Conservation (phyloP, 352 stramenopile genomes). For the Globisporangium carolinianum region DNA sequence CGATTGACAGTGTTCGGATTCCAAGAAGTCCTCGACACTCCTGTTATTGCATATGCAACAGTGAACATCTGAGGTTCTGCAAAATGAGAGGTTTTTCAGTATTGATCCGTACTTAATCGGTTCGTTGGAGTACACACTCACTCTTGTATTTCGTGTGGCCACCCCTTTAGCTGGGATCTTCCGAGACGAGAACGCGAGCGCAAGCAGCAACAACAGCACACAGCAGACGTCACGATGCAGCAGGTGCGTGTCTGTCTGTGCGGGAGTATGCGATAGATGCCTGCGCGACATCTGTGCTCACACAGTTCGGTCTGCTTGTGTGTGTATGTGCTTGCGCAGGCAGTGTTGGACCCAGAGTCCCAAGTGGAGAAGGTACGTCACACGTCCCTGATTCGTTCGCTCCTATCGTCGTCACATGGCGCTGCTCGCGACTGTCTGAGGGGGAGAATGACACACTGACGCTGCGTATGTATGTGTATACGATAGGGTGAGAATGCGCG, state of each 20-base stretch:
- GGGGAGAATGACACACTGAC: neutral
- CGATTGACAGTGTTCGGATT: no score
- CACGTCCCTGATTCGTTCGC: neutral
- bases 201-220: neutral
- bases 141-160: neutral
- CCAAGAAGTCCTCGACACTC: no score
- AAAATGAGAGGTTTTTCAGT: neutral
- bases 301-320: neutral
- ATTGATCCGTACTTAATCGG: neutral
- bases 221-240: slow-evolving; percentile 6
- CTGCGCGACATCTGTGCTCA: neutral
- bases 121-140: neutral
- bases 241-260: slow-evolving; percentile 1
- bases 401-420: no score
- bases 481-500: slow-evolving; percentile 96
- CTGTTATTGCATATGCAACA: no score
- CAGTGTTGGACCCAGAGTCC: slow-evolving; percentile 71
- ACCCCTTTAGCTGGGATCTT: slow-evolving; percentile 1
- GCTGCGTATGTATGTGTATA: neutral
- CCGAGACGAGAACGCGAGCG: slow-evolving; percentile 3
- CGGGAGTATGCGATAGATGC: no score
- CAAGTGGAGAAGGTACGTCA: slow-evolving; percentile 65
- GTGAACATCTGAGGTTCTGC: no score
- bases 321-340: slow-evolving; percentile 17
- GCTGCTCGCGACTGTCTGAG: no score